Conservation (phyloP, 2,329 filamentous ascomycete species). For the Aaosphaeria arxii region DNA sequence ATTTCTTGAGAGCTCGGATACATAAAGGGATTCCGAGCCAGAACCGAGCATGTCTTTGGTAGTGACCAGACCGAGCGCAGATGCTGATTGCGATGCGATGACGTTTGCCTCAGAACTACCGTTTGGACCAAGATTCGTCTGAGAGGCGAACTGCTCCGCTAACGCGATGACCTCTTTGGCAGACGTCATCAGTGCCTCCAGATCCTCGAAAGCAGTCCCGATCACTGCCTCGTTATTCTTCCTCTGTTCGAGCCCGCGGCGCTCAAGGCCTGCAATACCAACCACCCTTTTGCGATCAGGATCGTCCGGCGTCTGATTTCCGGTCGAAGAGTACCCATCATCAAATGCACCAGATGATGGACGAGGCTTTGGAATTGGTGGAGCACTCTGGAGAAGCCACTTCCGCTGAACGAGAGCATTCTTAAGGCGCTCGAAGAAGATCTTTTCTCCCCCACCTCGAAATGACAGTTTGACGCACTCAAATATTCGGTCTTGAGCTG, state of each 20-base stretch:
- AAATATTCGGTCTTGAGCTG: conserved; percentile 57
- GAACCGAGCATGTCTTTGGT: conserved; percentile 89
- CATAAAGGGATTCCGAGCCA: conserved; percentile 78
- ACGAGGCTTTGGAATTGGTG: conserved; percentile 71
- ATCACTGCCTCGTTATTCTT: conserved; percentile 94
- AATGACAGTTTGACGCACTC: conserved; percentile 92
- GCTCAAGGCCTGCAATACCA: conserved; percentile 89
- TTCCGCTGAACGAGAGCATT: conserved; percentile 86
- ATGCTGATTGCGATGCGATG: conserved; percentile 76
- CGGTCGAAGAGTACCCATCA: conserved; percentile 20
- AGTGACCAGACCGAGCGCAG: conserved; percentile 82
- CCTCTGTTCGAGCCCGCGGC: conserved; percentile 76
- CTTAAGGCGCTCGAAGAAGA: conserved; percentile 86
- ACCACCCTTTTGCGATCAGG: conserved; percentile 57
- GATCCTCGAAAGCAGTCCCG: conserved; percentile 89
- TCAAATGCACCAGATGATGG: conserved; percentile 32
- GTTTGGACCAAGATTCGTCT: conserved; percentile 57
- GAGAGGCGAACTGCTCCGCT: conserved; percentile 79
- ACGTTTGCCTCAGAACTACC: conserved; percentile 66
- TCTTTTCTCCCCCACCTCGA: conserved; percentile 80
- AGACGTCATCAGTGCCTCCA: conserved; percentile 95
- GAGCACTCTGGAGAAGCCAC: conserved; percentile 89
- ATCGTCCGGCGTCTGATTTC: conserved; percentile 15
- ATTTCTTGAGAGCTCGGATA: conserved; percentile 57
- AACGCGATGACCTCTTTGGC: conserved; percentile 94